These are phyloP conservation scores for Platanthera guangdongensis DNA, from an alignment of 106 monocot genomes.

Conservation along the genomic window DNA sequence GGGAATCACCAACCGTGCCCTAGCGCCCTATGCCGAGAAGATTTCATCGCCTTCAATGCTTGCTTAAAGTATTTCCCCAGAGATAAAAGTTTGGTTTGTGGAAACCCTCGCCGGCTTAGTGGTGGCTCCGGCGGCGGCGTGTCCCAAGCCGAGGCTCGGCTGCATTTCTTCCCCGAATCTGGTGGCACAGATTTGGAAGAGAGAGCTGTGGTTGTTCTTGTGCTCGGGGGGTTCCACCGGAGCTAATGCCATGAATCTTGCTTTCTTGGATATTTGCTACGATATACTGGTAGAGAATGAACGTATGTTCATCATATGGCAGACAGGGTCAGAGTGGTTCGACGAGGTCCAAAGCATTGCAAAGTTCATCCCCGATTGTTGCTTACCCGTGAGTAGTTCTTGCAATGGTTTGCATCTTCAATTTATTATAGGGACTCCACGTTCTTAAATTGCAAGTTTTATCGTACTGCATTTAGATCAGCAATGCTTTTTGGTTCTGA, in stretches of 20 bases:
- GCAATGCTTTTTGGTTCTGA: too few species aligned
- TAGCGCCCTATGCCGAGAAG: constrained; percentile 22
- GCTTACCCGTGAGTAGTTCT: constrained; percentile 22
- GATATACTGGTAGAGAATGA: constrained; percentile 18
- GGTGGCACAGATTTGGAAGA: not conserved
- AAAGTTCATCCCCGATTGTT: constrained; percentile 22
- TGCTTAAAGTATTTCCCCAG: constrained; percentile 22
- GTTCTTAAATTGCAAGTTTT: not conserved
- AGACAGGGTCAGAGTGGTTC: constrained; percentile 28
- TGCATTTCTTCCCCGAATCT: constrained; percentile 24
- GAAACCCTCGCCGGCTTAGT: constrained; percentile 23
- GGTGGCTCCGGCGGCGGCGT: not conserved
- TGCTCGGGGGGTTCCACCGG: constrained; percentile 35
- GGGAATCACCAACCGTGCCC: constrained; percentile 20
- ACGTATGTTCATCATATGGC: constrained; percentile 33
- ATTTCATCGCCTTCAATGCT: constrained; percentile 27
- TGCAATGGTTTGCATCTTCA: not conserved
- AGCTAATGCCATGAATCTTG: constrained; percentile 25
- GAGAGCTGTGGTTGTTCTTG: constrained; percentile 22
- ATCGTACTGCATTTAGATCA: too few species aligned
- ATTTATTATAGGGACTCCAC: not conserved
- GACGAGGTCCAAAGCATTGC: constrained; percentile 28
- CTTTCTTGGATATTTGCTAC: constrained; percentile 21
- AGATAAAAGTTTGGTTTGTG: constrained; percentile 28
- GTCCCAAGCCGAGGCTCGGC: constrained; percentile 20